phyloP scores from a whole-genome alignment of 768 basidiomycete species.

The Suillus fuscotomentosus region DNA sequence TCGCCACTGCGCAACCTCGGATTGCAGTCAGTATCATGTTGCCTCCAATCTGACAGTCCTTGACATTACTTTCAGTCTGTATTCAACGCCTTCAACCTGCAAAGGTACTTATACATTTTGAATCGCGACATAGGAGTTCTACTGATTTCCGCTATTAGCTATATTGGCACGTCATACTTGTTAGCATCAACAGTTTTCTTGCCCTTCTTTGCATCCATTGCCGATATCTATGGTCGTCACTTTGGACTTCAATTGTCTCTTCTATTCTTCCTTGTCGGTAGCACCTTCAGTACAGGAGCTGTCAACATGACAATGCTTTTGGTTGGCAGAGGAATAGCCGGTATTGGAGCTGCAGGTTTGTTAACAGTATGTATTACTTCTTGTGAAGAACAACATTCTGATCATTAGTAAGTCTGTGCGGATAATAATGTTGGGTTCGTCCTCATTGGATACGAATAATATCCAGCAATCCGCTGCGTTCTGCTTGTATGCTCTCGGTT shows the following conservation, averaged over 20 bases:
- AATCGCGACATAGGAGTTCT: neutral
- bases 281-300: conserved; percentile 46
- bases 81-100: conserved; percentile 25
- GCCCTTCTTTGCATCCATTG: conserved; percentile 47
- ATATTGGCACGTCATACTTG: conserved; percentile 50
- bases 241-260: conserved; percentile 44
- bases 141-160: conserved; percentile 24
- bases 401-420: conserved; percentile 34
- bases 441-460: conserved; percentile 42
- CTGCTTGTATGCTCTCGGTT: conserved; percentile 44
- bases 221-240: conserved; percentile 51
- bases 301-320: conserved; percentile 45
- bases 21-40: conserved; percentile 39
- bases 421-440: conserved; percentile 43
- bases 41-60: neutral
- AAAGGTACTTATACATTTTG: conserved; percentile 19
- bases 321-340: conserved; percentile 47
- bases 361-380: conserved; percentile 25
- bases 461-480: conserved; percentile 41
- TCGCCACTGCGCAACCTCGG: conserved; percentile 50
- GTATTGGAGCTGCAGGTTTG: conserved; percentile 46
- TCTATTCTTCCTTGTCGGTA: conserved; percentile 45
- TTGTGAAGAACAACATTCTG: neutral
- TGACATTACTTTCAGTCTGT: conserved; percentile 20
- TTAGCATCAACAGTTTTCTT: conserved; percentile 53